Base-by-base conservation (phyloP, 345 rosid genomes). In the Camelina sativa region DNA sequence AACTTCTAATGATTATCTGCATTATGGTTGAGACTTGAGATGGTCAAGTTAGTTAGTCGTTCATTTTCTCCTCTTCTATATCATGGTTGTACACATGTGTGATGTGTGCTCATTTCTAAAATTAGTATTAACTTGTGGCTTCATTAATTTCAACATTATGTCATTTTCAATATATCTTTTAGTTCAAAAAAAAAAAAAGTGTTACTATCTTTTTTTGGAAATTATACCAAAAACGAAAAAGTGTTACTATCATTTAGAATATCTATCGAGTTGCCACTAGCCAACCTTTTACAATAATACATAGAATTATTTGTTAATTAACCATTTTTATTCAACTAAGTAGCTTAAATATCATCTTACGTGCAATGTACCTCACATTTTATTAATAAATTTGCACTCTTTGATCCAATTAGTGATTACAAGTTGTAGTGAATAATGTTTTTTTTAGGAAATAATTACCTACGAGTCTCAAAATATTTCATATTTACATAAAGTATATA, bases 61-160 rank as follows among this genome's bases (percentile, higher is more conserved):
- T 70, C 74, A 22, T 69, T 55, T 55, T 69, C 63, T 54, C 63
- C 43, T 11, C 32, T n/a, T 69, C 11, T 57, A 28, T 17, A 19
- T 32, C 8, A 32, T 32, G 35, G 35, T 32, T 32, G 35, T 6
- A 32, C 35, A 32, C 8, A 28, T 28, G 30, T 28, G 5, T 4
- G 30, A 32, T 32, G 2, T 32, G 35, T 32, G 8, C 8, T 32
- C 35, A 32, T 35, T 46, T 19, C 74, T 46, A 34, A 32, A 46
- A 10, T 34, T 46, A 11, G 74, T 12, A 46, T 46, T 19, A 5
- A 32, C 57, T 70, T 46, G 34, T 58, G 38, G 0, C 2, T 35
- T 35, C 38, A 8, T 7, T 35, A 8, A 35, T 8, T 7, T 35
- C 2, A 35, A 38, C 12, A 41, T 56, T 11, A 60, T 71, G 67